These are phyloP conservation scores for Leucosporidium creatinivorum DNA, from an alignment of 768 basidiomycete species.

Conservation along the genomic window DNA sequence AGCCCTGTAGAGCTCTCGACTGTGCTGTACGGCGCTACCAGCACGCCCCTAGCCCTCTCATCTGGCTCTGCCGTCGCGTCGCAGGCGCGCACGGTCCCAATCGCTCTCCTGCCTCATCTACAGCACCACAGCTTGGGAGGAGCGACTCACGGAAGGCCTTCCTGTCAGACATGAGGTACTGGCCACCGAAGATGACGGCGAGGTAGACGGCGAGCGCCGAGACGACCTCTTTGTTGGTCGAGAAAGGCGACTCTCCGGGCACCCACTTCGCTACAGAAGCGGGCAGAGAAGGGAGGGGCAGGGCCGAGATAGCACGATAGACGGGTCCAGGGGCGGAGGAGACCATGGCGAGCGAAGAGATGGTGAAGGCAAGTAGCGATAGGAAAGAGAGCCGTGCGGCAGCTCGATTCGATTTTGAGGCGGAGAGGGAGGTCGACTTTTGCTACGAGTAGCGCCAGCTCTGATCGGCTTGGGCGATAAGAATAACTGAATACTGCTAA, in stretches of 20 bases:
- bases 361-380: no score
- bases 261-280: slow-evolving; percentile 23
- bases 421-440: no score
- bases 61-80: not conserved
- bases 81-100: not conserved
- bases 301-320: slow-evolving; percentile 18
- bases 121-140: not conserved
- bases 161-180: slow-evolving; percentile 72
- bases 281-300: slow-evolving; percentile 24
- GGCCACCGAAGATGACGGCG: slow-evolving; percentile 74
- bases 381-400: not conserved
- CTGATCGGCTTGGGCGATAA: no score
- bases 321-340: slow-evolving; percentile 15
- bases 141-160: slow-evolving; percentile 51
- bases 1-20: not conserved
- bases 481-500: no score
- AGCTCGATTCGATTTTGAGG: no score
- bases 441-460: no score
- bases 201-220: slow-evolving; percentile 71
- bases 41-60: not conserved
- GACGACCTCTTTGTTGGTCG: slow-evolving; percentile 63
- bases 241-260: slow-evolving; percentile 65
- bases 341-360: not conserved
- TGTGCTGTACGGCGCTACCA: not conserved
- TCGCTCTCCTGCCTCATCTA: no score